Conservation (phyloP, 1,284 basidiomycete genomes). For the Agroathelia rolfsii region DNA sequence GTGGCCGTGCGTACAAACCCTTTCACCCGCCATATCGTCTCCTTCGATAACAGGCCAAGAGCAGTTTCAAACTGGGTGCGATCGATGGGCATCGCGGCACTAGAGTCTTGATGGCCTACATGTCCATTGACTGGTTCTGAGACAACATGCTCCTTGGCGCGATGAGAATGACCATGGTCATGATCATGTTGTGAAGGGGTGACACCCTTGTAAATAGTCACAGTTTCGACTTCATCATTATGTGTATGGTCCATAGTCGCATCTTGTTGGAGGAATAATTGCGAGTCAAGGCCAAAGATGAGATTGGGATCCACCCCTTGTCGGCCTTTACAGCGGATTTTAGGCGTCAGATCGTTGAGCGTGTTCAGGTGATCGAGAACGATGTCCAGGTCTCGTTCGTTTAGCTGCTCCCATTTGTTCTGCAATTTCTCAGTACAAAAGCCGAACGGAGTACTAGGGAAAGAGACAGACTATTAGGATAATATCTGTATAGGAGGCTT, state of each 20-base stretch:
- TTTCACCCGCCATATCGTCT: conserved; percentile 70
- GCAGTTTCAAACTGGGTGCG: conserved; percentile 26
- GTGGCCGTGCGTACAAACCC: conserved; percentile 67
- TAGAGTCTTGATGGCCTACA: not conserved
- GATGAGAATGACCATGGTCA: conserved; percentile 21
- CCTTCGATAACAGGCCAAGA: conserved; percentile 50
- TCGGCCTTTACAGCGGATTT: conserved; percentile 59
- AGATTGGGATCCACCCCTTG: conserved; percentile 63
- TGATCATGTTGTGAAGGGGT: conserved; percentile 17
- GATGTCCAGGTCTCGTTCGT: conserved; percentile 67
- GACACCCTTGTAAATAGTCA: conserved; percentile 45
- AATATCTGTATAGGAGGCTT: conserved; percentile 87
- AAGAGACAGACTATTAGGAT: conserved; percentile 62
- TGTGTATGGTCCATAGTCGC: conserved; percentile 28
- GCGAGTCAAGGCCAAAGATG: conserved; percentile 78
- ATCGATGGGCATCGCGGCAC: not conserved
- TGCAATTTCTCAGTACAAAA: conserved; percentile 17
- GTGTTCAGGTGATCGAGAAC: conserved; percentile 83
- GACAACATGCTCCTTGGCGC: conserved; percentile 12
- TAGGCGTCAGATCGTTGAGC: conserved; percentile 81
- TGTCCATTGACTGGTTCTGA: conserved; percentile 7
- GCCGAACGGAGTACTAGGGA: conserved; percentile 4
- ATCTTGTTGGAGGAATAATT: conserved; percentile 45
- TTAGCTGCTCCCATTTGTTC: conserved; percentile 83
- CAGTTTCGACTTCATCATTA: conserved; percentile 78